A percentile compares a stretch with the other conserved stretches of the same genome.
Evolutionary conservation across 352 stramenopile genomes (phyloP).

Genomic region (Globisporangium apiculatum): DNA sequence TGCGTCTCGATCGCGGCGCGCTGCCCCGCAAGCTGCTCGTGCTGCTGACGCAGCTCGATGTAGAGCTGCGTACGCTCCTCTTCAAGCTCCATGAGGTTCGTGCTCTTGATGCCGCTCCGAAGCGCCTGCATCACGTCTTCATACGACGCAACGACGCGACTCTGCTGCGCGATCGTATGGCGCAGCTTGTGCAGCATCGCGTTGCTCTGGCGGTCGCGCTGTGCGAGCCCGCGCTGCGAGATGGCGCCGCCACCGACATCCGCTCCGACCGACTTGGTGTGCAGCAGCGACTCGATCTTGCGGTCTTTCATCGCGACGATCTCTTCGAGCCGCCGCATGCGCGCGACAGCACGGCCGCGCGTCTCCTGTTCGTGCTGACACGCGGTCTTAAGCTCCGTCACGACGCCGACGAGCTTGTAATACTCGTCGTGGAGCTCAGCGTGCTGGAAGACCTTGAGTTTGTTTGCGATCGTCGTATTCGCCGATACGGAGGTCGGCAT

Average conservation of each 20-base stretch:
- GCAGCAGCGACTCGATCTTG: constrained; percentile 56
- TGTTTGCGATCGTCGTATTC: constrained; percentile 23
- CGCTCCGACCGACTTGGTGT: constrained; percentile 21
- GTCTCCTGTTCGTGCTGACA: constrained; percentile 45
- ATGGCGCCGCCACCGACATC: constrained; percentile 6
- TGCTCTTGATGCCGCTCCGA: constrained; percentile 36
- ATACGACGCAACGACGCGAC: constrained; percentile 39
- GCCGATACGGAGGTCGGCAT: constrained; percentile 18
- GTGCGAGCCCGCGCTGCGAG: constrained; percentile 30
- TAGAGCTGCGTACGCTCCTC: constrained; percentile 45
- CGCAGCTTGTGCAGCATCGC: constrained; percentile 40
- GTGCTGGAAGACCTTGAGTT: constrained; percentile 40
- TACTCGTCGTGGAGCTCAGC: constrained; percentile 58
- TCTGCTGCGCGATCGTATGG: constrained; percentile 48
- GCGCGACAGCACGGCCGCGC: constrained; percentile 38
- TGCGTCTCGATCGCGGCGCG: constrained; percentile 23
- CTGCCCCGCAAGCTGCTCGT: constrained; percentile 22
- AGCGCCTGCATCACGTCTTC: constrained; percentile 56
- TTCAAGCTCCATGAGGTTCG: constrained; percentile 52
- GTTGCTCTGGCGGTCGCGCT: constrained; percentile 43
- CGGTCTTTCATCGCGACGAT: constrained; percentile 60
- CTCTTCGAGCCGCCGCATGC: constrained; percentile 49
- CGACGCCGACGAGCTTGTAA: constrained; percentile 42
- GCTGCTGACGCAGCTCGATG: constrained; percentile 28
- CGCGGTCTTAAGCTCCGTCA: constrained; percentile 37